Conservation (phyloP, 2,329 filamentous ascomycete genomes). For the Penicillium janthinellum region DNA sequence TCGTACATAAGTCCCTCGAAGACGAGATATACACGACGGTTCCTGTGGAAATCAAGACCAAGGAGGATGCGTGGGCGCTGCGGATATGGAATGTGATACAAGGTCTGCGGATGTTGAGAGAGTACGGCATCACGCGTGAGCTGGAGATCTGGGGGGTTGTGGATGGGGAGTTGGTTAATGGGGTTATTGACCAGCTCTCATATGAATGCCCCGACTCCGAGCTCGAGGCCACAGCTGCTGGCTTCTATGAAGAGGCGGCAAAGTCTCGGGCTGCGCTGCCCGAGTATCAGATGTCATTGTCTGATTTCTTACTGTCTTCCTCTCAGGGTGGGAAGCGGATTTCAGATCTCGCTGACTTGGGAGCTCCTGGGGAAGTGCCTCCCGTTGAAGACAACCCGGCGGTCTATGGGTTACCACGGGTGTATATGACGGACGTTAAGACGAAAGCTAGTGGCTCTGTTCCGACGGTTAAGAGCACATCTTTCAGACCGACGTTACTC, state of each 20-base stretch:
- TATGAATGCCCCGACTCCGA: constrained; percentile 73
- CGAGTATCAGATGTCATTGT: constrained; percentile 49
- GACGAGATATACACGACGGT: constrained; percentile 81
- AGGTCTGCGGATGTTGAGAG: constrained; percentile 71
- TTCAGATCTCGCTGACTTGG: constrained; percentile 29
- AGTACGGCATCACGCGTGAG: constrained; percentile 72
- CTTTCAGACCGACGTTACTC: constrained; percentile 74
- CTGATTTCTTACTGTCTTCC: constrained; percentile 47
- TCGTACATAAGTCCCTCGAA: constrained; percentile 80
- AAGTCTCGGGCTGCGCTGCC: constrained; percentile 40
- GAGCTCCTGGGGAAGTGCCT: constrained; percentile 11
- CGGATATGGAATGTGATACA: constrained; percentile 90
- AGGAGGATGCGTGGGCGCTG: constrained; percentile 80
- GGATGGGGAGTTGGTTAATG: constrained; percentile 80
- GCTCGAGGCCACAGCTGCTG: constrained; percentile 63
- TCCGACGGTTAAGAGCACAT: constrained; percentile 60
- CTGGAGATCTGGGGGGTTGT: constrained; percentile 83
- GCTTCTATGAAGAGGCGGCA: constrained; percentile 41
- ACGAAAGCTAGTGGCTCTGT: constrained; percentile 67
- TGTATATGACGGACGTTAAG: constrained; percentile 90
- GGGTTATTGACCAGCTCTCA: constrained; percentile 84
- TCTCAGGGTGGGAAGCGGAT: constrained; percentile 39
- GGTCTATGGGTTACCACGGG: constrained; percentile 35
- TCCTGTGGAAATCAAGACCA: constrained; percentile 68
- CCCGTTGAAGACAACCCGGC: constrained; percentile 15